Base-by-base conservation (phyloP, 2,329 filamentous ascomycete species). In the Lachnellula cervina region DNA sequence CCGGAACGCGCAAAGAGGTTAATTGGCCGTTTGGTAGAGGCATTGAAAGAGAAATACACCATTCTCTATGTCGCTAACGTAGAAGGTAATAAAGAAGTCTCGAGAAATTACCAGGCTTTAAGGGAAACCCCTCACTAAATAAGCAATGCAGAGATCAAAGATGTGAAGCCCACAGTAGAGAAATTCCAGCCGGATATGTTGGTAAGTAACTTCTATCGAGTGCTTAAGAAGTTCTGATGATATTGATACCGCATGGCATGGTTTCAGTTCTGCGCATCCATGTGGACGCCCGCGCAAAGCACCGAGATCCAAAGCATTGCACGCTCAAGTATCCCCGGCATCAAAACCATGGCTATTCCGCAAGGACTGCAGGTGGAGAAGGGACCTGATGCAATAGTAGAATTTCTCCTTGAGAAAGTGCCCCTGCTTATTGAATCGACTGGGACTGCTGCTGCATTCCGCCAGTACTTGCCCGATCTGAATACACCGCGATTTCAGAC, bases 31-130 rank as follows among this genome's bases (percentile, higher is more conserved):
- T 70, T 89, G 38, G 75, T 80, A 11, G 81, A 86, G 54, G 78
- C 76, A 13, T 70, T 89, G 34, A 84, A 83, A 67, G 83, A 86
- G 54, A 73, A 72, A 40, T 88, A 87, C 69, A 81, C 76, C 1
- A 87, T 89, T 61, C 73, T 79, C 38, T 76, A 88, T 66, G 76
- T 80, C 23, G 82, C 75, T 37, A 88, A 89, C 67, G 81, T 78
- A 64, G 77, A 81, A 43, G 80, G 83, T 86, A 69, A 62, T 32
- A 2, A 9, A 25, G 7, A 32, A 11, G 28, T 32, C 28, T 32
- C 28, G 28, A 32, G 28, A 32, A 11, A 32, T 32, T 3, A 4
- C 11, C 8, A 11, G 8, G 4, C 3, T 32, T 32, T 9, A 11
- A 28, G 8, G 28, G 9, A 32, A 32, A 32, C 8, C 28, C 8